Base-by-base conservation (phyloP, 768 basidiomycete species). In the Lentinula aciculospora region DNA sequence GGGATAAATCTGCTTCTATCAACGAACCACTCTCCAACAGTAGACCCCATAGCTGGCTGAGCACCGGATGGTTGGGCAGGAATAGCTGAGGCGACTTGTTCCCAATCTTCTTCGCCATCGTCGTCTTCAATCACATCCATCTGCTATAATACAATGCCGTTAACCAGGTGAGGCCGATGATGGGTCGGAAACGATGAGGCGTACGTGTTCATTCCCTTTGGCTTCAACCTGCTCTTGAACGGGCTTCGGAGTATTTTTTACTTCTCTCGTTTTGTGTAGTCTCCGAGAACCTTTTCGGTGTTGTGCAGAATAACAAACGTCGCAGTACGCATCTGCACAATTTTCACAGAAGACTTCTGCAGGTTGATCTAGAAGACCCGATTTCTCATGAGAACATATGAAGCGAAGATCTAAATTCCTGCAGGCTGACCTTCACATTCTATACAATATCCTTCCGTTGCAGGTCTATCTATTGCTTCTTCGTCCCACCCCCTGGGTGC, bases 1-100 rank as follows among this genome's bases (percentile, higher is more conserved):
- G 92, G 92, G 55, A 93, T 92, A 69, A 74, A 90, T 68, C 88
- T 88, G 23, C 90, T 76, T 36, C 92, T 83, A 61, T 92, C 88
- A 53, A 92, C 74, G 71, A 91, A 91, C 90, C 91, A 92, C 60
- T 92, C 90, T 61, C 89, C 90, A 3, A 91, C 87, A 51, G 79
- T 67, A 2, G 76, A 69, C 2, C 86, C 86, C 10, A 82, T 64
- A 28, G 75, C 71, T 2, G 89, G 88, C 64, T 89, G 86, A 1
- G 79, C 74, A 39, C 80, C 77, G 34, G 77, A 73, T 60, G 81
- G 77, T 45, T 60, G 64, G 51, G 57, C 67, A n/a, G 61, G 69
- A 59, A 19, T 66, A 12, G 58, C 67, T 57, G 46, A 48, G 28
- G 69, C 61, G 12, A 78, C 71, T 53, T 69, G 73, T 58, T 79